A percentile compares a stretch with the other conserved stretches of the same genome.
These are phyloP conservation scores for Strobilomyces confusus DNA, from an alignment of 768 basidiomycete genomes.

Conservation along the genomic window DNA sequence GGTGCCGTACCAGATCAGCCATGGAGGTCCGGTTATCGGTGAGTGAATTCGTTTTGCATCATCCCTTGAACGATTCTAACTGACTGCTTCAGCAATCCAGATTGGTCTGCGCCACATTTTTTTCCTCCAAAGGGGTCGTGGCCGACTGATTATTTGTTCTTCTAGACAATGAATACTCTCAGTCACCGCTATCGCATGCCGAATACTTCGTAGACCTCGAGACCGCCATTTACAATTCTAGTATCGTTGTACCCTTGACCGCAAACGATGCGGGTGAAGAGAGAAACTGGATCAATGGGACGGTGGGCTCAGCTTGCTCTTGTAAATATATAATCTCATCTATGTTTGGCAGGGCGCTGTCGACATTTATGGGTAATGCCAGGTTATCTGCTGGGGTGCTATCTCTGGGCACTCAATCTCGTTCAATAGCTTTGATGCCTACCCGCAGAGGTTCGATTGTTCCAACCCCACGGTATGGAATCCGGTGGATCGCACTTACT, in stretches of 20 bases:
- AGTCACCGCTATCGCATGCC: slow-evolving; percentile 39
- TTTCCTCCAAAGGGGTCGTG: not conserved
- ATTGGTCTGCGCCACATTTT: slow-evolving; percentile 37
- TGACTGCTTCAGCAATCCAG: slow-evolving; percentile 43
- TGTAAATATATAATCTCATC: slow-evolving; percentile 1
- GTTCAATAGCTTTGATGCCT: slow-evolving; percentile 53
- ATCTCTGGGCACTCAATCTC: not conserved
- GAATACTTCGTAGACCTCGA: slow-evolving; percentile 66
- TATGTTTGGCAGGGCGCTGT: slow-evolving; percentile 52
- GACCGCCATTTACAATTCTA: slow-evolving; percentile 47
- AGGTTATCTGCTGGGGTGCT: not conserved
- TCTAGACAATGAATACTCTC: slow-evolving; percentile 73
- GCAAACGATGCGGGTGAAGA: slow-evolving; percentile 66
- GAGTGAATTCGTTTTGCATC: slow-evolving; percentile 15
- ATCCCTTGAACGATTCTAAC: not conserved
- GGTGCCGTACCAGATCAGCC: slow-evolving; percentile 60
- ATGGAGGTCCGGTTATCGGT: slow-evolving; percentile 76
- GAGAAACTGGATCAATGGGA: slow-evolving; percentile 66
- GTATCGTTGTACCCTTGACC: slow-evolving; percentile 66
- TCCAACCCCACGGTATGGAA: slow-evolving; percentile 66
- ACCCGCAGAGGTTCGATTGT: slow-evolving; percentile 80
- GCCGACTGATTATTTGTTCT: not conserved
- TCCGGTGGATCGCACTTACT: slow-evolving; percentile 59
- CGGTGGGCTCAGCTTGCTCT: slow-evolving; percentile 36
- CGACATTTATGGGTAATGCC: slow-evolving; percentile 57